Evolutionary conservation across 78 protist species (phyloP).

Genomic region (Emiliania huxleyi): DNA sequence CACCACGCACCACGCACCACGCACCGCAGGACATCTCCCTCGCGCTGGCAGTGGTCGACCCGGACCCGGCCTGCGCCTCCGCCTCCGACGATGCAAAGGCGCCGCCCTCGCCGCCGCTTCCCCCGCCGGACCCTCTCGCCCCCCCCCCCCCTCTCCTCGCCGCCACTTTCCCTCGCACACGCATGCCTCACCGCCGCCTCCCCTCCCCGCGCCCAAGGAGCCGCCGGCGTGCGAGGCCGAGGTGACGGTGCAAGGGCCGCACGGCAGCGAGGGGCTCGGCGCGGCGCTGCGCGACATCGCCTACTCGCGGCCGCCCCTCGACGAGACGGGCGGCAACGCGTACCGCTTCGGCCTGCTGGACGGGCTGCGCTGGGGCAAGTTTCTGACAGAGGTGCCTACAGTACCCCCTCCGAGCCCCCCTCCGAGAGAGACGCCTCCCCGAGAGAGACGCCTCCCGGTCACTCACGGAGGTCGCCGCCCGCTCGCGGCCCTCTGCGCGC

Average conservation of each 20-base stretch:
- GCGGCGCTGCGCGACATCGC: background rate
- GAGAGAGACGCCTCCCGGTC: no score
- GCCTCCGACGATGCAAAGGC: background rate
- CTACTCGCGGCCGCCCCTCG: background rate
- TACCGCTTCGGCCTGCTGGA: background rate
- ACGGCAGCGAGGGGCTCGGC: background rate
- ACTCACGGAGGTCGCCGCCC: no score
- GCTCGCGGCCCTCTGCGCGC: no score
- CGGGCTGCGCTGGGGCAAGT: background rate
- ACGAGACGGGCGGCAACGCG: background rate
- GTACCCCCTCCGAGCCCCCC: no score
- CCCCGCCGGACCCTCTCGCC: no score
- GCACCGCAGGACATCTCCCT: no score
- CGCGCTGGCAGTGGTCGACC: background rate
- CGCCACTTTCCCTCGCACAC: no score
- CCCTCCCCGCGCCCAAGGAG: background rate
- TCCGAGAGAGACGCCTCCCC: no score
- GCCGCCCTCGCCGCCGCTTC: no score
- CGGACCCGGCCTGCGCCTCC: background rate
- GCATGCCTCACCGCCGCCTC: no score
- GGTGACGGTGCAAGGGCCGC: background rate
- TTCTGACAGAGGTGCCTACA: background rate
- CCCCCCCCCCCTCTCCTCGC: no score
- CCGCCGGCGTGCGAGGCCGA: background rate
- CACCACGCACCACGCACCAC: no score